phyloP scores from a whole-genome alignment of 1,284 basidiomycete species.

The Pseudozyma pruni region DNA sequence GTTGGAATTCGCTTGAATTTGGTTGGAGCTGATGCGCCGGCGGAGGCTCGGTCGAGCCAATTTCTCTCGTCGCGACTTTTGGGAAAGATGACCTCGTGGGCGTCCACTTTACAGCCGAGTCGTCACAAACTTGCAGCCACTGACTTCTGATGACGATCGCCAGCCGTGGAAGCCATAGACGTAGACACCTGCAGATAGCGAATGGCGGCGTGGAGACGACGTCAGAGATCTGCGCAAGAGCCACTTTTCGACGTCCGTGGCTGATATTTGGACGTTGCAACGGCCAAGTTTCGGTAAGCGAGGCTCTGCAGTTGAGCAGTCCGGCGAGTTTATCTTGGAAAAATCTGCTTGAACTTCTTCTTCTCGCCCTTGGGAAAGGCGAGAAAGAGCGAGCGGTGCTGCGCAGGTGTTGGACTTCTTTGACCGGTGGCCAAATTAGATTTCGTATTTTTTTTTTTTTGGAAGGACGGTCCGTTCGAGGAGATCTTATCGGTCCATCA shows the following conservation, averaged over 20 bases:
- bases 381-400: not conserved
- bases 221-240: not conserved
- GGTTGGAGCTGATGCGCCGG: conserved; percentile 11
- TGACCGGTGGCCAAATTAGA: conserved; percentile 5
- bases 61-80: conserved; percentile 5
- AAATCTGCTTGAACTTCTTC: no score
- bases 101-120: no score
- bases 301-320: conserved; percentile 1
- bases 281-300: not conserved
- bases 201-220: no score
- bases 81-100: conserved; percentile 1
- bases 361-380: conserved; percentile 2
- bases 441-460: conserved; percentile 10
- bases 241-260: not conserved
- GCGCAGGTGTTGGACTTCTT: conserved; percentile 2
- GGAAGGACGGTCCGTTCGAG: conserved; percentile 11
- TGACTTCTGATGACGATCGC: no score
- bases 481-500: conserved; percentile 34
- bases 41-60: conserved; percentile 25
- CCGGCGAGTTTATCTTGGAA: conserved; percentile 11
- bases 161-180: no score
- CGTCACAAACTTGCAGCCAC: no score
- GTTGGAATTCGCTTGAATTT: conserved; percentile 6
- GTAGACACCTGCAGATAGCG: no score
- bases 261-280: no score